Conservation (phyloP, 352 stramenopile species). For the Globisporangium nodosum region DNA sequence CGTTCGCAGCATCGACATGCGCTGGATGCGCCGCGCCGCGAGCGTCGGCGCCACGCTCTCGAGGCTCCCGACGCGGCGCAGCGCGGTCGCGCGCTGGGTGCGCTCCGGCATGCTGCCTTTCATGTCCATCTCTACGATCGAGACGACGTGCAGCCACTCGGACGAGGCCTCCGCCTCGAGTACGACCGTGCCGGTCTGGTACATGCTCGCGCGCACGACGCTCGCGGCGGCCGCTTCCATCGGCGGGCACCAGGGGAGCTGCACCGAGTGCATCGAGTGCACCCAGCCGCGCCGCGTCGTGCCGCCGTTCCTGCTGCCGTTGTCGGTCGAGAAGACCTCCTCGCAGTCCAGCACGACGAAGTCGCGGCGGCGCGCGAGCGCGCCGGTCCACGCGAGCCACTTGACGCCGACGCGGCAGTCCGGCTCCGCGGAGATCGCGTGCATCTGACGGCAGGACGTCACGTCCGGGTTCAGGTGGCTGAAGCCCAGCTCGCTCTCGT, state of each 20-base stretch:
- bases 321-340: constrained; percentile 17
- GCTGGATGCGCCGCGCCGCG: constrained; percentile 13
- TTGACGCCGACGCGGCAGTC: constrained; percentile 27
- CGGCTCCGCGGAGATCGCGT: constrained; percentile 19
- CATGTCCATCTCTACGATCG: constrained; percentile 22
- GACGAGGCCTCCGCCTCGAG: constrained; percentile 20
- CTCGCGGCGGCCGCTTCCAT: constrained; percentile 24
- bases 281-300: constrained; percentile 32
- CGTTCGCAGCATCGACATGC: constrained; percentile 15
- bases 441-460: constrained; percentile 14
- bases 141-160: constrained; percentile 22
- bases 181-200: constrained; percentile 30
- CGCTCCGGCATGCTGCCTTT: constrained; percentile 17
- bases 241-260: constrained; percentile 41
- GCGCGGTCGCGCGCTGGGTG: constrained; percentile 9
- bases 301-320: not conserved
- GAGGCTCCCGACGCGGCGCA: constrained; percentile 9
- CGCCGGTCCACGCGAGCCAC: constrained; percentile 19
- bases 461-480: constrained; percentile 11
- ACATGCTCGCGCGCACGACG: constrained; percentile 30
- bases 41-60: constrained; percentile 7
- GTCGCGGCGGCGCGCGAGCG: constrained; percentile 25
- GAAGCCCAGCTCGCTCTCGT: not conserved
- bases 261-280: constrained; percentile 54
- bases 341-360: constrained; percentile 37